These are phyloP conservation scores for Rubroboletus satanas DNA, from an alignment of 768 basidiomycete species.

Conservation along the genomic window DNA sequence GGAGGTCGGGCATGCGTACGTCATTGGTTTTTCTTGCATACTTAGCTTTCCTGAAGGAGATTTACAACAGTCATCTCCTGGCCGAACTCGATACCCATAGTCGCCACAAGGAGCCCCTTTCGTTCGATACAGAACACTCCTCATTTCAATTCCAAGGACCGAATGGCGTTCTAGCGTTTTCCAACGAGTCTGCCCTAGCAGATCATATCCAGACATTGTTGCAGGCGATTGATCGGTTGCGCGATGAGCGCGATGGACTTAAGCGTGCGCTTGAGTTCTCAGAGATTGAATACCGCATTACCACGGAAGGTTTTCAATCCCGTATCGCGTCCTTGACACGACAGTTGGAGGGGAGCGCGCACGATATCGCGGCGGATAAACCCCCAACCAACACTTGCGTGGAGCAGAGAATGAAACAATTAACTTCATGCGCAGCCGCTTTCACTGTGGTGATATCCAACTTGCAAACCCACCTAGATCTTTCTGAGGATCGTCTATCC, in stretches of 20 bases:
- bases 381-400: background rate
- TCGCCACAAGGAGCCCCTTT: background rate
- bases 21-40: background rate
- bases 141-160: background rate
- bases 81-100: conserved; percentile 13
- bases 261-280: conserved; percentile 64
- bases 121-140: background rate
- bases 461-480: conserved; percentile 30
- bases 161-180: conserved; percentile 1
- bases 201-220: conserved; percentile 54
- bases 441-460: conserved; percentile 40
- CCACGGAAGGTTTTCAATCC: conserved; percentile 54
- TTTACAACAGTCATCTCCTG: conserved; percentile 17
- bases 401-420: conserved; percentile 23
- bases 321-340: conserved; percentile 38
- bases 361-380: conserved; percentile 10
- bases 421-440: conserved; percentile 34
- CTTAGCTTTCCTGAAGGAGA: background rate
- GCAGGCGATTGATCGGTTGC: conserved; percentile 60
- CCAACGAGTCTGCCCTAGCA: conserved; percentile 28
- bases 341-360: conserved; percentile 23
- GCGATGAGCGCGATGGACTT: conserved; percentile 60
- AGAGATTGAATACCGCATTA: conserved; percentile 61
- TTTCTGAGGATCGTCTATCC: conserved; percentile 14
- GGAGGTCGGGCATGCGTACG: conserved; percentile 27